These are phyloP conservation scores for Blastocystis sp. DNA, from an alignment of 352 stramenopile genomes.

Conservation along the genomic window DNA sequence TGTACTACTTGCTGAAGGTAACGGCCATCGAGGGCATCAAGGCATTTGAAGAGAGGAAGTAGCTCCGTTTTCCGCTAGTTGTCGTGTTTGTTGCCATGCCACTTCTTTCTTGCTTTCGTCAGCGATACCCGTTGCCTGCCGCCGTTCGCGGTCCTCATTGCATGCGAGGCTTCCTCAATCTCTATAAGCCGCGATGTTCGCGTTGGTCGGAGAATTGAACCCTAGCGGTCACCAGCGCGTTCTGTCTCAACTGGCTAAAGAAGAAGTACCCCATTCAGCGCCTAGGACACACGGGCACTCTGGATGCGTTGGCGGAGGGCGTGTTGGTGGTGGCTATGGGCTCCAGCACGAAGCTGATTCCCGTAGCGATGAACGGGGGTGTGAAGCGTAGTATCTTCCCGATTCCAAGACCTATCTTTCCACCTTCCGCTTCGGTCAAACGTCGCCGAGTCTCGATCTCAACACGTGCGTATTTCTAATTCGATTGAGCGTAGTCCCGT, in stretches of 20 bases:
- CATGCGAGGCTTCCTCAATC: constrained; percentile 30
- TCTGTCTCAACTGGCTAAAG: constrained; percentile 27
- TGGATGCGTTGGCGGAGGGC: constrained; percentile 57
- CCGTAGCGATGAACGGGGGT: not conserved
- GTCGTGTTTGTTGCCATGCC: not conserved
- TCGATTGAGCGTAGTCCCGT: not conserved
- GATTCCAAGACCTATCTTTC: constrained; percentile 42
- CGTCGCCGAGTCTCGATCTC: constrained; percentile 43
- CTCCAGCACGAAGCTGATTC: constrained; percentile 13
- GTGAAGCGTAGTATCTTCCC: constrained; percentile 39
- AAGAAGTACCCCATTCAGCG: not conserved
- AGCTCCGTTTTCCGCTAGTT: constrained; percentile 33
- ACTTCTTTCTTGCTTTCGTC: too few species aligned
- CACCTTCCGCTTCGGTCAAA: constrained; percentile 46
- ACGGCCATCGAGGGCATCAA: constrained; percentile 43
- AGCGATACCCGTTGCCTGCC: too few species aligned
- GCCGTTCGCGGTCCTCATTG: too few species aligned
- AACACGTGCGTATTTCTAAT: not conserved
- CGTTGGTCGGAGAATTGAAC: not conserved
- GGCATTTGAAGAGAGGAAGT: constrained; percentile 31
- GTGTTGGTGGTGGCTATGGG: constrained; percentile 36
- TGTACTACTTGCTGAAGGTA: constrained; percentile 57
- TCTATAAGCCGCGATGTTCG: constrained; percentile 63
- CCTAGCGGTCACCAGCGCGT: not conserved
- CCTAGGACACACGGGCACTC: constrained; percentile 25